These are phyloP conservation scores for Colletotrichum liriopes DNA, from an alignment of 2,329 filamentous ascomycete genomes.

Conservation along the genomic window DNA sequence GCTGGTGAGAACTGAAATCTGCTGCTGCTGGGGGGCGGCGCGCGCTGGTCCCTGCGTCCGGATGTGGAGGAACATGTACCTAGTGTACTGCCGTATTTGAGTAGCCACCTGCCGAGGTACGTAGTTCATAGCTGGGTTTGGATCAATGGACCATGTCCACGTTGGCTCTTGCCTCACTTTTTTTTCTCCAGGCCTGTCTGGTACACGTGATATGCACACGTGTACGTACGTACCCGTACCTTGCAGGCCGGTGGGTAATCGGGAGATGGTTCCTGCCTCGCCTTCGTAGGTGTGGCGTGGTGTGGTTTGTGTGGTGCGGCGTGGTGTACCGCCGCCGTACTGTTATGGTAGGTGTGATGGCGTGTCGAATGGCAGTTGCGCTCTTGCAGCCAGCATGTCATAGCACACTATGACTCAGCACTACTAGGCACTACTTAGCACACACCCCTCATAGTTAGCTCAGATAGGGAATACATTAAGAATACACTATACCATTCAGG, in stretches of 20 bases:
- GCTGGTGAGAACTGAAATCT: background rate
- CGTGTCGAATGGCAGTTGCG: background rate
- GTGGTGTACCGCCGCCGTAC: no score
- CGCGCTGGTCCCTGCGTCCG: constrained; percentile 28
- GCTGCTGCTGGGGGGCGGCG: background rate
- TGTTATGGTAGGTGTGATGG: no score
- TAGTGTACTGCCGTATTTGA: no score
- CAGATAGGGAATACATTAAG: no score
- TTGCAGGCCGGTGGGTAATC: constrained; percentile 23
- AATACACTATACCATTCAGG: no score
- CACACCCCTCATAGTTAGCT: no score
- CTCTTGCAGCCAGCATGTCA: constrained; percentile 7
- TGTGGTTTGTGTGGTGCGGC: background rate
- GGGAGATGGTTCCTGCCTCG: constrained; percentile 10
- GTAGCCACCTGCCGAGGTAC: no score
- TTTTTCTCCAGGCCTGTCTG: background rate
- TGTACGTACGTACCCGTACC: constrained; percentile 13
- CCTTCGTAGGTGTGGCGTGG: background rate
- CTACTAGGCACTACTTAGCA: no score
- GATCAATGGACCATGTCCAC: background rate
- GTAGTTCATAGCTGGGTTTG: background rate
- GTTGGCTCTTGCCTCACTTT: constrained; percentile 6
- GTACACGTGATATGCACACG: background rate
- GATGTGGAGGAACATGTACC: background rate
- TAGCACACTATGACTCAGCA: no score